Evolutionary conservation across 371 early-diverging fungal genomes (phyloP).

Genomic region (Gilbertella persicaria): DNA sequence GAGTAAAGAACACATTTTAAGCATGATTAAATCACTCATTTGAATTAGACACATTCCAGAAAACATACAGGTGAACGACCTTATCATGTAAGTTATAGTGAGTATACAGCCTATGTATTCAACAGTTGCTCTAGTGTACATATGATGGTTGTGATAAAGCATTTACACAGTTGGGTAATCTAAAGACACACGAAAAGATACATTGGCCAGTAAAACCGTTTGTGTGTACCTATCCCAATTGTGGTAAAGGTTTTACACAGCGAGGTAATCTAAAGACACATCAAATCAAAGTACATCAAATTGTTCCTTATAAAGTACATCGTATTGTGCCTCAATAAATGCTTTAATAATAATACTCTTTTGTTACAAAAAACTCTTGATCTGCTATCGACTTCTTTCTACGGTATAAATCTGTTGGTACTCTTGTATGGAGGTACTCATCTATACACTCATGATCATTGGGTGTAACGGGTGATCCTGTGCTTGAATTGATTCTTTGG

Average conservation of each 20-base stretch:
- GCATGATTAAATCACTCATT: not conserved
- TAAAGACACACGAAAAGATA: constrained; percentile 78
- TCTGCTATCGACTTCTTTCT: not conserved
- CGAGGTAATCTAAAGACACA: constrained; percentile 62
- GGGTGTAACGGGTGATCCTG: constrained; percentile 24
- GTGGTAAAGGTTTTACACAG: constrained; percentile 68
- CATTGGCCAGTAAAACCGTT: constrained; percentile 74
- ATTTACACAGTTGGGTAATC: constrained; percentile 79
- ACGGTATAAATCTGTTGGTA: not conserved
- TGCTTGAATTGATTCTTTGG: not conserved
- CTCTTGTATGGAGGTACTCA: not conserved
- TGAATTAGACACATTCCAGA: constrained; percentile 64
- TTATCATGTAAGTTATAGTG: constrained; percentile 46
- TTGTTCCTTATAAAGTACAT: no score
- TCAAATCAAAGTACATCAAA: constrained; percentile 30
- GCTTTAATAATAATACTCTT: constrained; percentile 9
- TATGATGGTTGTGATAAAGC: constrained; percentile 65
- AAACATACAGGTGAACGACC: constrained; percentile 73
- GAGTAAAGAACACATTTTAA: constrained; percentile 38
- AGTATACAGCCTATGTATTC: constrained; percentile 1
- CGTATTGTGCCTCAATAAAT: constrained; percentile 16
- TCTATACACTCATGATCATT: constrained; percentile 8
- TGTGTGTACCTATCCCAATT: constrained; percentile 58
- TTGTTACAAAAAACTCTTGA: constrained; percentile 3
- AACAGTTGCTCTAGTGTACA: constrained; percentile 48